Conservation (phyloP, 2,329 filamentous ascomycete species). For the Exophiala spinifera region DNA sequence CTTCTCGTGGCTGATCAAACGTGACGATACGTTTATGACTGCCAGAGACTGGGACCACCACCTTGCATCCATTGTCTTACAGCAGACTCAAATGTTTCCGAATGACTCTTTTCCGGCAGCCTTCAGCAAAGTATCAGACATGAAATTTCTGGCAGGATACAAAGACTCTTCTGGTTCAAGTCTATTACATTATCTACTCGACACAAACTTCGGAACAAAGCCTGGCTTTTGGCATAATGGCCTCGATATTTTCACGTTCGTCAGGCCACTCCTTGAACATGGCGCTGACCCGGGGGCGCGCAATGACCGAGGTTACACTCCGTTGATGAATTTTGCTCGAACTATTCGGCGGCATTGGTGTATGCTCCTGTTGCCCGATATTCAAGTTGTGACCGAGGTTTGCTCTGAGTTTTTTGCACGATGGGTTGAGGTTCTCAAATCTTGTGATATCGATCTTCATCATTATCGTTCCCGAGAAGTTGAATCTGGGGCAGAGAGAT, state of each 20-base stretch:
- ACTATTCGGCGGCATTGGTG: background rate
- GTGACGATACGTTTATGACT: too few species aligned
- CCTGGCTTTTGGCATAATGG: background rate
- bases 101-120: background rate
- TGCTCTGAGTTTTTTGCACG: background rate
- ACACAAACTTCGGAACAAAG: background rate
- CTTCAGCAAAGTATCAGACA: background rate
- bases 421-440: background rate
- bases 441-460: background rate
- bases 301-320: background rate
- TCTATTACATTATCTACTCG: background rate
- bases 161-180: background rate
- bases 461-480: background rate
- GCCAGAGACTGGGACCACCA: background rate
- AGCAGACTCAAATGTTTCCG: constrained; percentile 1
- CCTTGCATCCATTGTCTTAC: background rate
- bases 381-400: background rate
- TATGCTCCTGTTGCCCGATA: background rate
- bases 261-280: background rate
- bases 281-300: background rate
- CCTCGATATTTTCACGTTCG: background rate
- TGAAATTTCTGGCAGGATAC: background rate
- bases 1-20: background rate
- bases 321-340: background rate
- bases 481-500: background rate